These are phyloP conservation scores for Dispira simplex DNA, from an alignment of 192 early-diverging fungal species.

Conservation along the genomic window DNA sequence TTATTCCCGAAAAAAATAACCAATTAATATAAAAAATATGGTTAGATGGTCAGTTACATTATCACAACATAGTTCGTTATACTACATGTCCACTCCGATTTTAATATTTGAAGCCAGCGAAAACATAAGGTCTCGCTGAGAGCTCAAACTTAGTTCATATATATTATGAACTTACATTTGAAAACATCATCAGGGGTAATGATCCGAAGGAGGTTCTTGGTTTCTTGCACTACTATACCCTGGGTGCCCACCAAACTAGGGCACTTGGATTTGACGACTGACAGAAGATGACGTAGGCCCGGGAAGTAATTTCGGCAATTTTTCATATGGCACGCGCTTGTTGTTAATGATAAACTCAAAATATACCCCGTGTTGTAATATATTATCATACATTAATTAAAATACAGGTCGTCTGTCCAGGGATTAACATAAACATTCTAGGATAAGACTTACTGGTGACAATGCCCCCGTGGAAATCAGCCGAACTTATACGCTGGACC, in stretches of 20 bases:
- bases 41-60: too few relatives aligned
- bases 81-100: too few relatives aligned
- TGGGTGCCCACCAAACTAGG: constrained; percentile 57
- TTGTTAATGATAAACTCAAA: neutral
- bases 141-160: too few relatives aligned
- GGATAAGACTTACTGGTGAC: constrained; percentile 37
- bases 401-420: neutral
- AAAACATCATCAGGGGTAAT: constrained; percentile 49
- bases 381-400: neutral
- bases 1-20: too few relatives aligned
- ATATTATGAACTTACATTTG: constrained; percentile 26
- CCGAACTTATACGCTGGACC: constrained; percentile 46
- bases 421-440: neutral
- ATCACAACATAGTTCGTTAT: too few relatives aligned
- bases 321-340: neutral
- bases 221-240: constrained; percentile 81
- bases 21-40: too few relatives aligned
- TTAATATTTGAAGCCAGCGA: too few relatives aligned
- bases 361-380: neutral
- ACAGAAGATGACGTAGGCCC: neutral
- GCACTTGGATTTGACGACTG: constrained; percentile 58
- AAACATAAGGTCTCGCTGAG: too few relatives aligned
- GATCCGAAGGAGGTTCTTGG: constrained; percentile 70
- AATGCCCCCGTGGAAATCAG: constrained; percentile 74
- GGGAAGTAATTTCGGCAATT: neutral